Evolutionary conservation across 768 basidiomycete species (phyloP).

Genomic region (Agaricus blazei): DNA sequence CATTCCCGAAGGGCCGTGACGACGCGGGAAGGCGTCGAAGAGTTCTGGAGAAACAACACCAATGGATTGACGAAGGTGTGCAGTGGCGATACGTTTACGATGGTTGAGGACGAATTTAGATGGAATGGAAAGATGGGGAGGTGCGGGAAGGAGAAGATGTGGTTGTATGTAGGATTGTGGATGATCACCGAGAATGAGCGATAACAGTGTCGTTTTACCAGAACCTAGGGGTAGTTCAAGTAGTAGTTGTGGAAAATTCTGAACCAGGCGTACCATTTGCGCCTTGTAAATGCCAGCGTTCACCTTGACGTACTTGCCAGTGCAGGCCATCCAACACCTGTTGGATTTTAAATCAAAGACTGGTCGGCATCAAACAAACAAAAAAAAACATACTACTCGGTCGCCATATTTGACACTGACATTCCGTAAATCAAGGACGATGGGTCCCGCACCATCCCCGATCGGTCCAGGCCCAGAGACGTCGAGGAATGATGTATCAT

Average conservation of each 20-base stretch:
- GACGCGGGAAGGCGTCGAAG: slow-evolving; percentile 83
- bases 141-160: slow-evolving; percentile 27
- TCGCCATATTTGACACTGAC: slow-evolving; percentile 70
- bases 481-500: background rate
- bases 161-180: slow-evolving; percentile 86
- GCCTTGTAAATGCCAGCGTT: slow-evolving; percentile 89
- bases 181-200: slow-evolving; percentile 90
- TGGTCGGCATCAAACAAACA: background rate
- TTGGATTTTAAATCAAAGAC: background rate
- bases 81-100: slow-evolving; percentile 63
- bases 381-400: slow-evolving; percentile 40
- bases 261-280: slow-evolving; percentile 58
- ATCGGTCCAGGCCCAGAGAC: background rate
- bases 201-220: slow-evolving; percentile 91
- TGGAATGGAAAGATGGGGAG: slow-evolving; percentile 37
- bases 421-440: slow-evolving; percentile 55
- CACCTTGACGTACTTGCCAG: slow-evolving; percentile 80
- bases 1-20: slow-evolving; percentile 41
- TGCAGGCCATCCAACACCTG: slow-evolving; percentile 73
- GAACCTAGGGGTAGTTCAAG: slow-evolving; percentile 48
- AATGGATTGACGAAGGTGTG: slow-evolving; percentile 57
- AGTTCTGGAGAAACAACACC: slow-evolving; percentile 88
- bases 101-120: slow-evolving; percentile 55
- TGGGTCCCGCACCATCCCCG: slow-evolving; percentile 11
- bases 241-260: background rate